Conservation (phyloP, 2,329 filamentous ascomycete species). For the Neopestalotiopsis clavispora region DNA sequence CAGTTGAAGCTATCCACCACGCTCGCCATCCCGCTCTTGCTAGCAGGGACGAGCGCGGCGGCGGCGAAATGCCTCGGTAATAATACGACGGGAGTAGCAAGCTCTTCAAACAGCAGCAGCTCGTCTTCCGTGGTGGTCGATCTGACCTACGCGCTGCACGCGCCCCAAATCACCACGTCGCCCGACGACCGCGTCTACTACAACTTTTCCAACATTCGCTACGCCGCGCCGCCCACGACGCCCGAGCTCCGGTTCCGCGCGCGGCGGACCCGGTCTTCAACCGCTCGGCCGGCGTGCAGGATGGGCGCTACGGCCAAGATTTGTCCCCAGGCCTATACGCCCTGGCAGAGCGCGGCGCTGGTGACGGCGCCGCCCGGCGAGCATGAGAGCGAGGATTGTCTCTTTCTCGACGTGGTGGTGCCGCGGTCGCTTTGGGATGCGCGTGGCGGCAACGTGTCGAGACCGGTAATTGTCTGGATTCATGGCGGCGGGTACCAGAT, state of each 20-base stretch:
- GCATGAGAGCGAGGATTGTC: slow-evolving; percentile 19
- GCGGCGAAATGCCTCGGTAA: slow-evolving; percentile 7
- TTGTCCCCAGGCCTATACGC: slow-evolving; percentile 11
- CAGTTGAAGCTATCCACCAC: neutral
- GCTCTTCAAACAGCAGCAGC: neutral
- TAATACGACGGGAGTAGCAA: neutral
- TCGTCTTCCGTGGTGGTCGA: neutral
- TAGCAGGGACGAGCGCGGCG: neutral
- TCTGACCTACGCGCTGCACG: slow-evolving; percentile 2
- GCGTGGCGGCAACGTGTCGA: neutral
- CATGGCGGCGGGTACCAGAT: slow-evolving; percentile 15
- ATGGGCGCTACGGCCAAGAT: slow-evolving; percentile 3
- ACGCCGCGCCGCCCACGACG: slow-evolving; percentile 43
- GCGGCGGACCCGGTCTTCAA: slow-evolving; percentile 3
- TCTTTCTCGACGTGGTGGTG: slow-evolving; percentile 19
- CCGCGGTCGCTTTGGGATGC: neutral
- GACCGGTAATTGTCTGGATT: slow-evolving; percentile 15
- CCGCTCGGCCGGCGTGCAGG: slow-evolving; percentile 12
- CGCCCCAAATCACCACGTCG: slow-evolving; percentile 3
- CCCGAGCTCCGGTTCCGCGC: slow-evolving; percentile 39
- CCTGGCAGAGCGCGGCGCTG: neutral
- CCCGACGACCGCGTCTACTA: slow-evolving; percentile 26
- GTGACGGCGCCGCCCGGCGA: slow-evolving; percentile 2
- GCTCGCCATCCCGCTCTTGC: neutral
- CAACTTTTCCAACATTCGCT: slow-evolving; percentile 48